Evolutionary conservation across 2,329 filamentous ascomycete genomes (phyloP).

Genomic region (Diplodia corticola): DNA sequence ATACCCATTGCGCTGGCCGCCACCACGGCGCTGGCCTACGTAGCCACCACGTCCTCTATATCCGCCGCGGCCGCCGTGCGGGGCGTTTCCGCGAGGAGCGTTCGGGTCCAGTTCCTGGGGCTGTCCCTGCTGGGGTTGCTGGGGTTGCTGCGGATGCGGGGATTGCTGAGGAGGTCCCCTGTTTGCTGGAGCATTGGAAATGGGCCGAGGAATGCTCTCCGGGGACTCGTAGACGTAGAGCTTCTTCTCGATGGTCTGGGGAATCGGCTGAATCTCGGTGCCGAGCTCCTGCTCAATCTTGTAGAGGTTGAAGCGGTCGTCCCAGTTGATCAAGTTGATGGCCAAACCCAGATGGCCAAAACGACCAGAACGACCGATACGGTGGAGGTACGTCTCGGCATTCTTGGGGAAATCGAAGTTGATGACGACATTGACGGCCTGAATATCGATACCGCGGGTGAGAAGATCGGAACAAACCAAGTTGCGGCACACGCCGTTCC

Average conservation of each 20-base stretch:
- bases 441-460: conserved; percentile 98
- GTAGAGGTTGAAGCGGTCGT: conserved; percentile 97
- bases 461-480: conserved; percentile 96
- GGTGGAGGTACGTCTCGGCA: conserved; percentile 96
- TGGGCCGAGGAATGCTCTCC: conserved; percentile 87
- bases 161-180: conserved; percentile 25
- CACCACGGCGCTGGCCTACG: conserved; percentile 34
- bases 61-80: conserved; percentile 23
- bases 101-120: conserved; percentile 33
- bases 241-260: conserved; percentile 90
- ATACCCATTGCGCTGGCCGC: conserved; percentile 37
- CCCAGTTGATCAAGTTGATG: conserved; percentile 99
- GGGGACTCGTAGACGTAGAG: conserved; percentile 98
- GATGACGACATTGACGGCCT: conserved; percentile 99
- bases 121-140: conserved; percentile 21
- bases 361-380: conserved; percentile 94
- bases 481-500: conserved; percentile 96
- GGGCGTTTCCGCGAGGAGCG: conserved; percentile 18
- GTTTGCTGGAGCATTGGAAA: conserved; percentile 54
- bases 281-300: conserved; percentile 97
- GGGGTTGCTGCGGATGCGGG: conserved; percentile 24
- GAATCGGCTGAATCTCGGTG: conserved; percentile 97
- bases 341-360: conserved; percentile 96
- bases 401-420: conserved; percentile 99
- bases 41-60: conserved; percentile 23